Evolutionary conservation across 768 basidiomycete genomes (phyloP), one percentile per base, ranked within the genome.

Genomic region (Boletellus ananas): DNA sequence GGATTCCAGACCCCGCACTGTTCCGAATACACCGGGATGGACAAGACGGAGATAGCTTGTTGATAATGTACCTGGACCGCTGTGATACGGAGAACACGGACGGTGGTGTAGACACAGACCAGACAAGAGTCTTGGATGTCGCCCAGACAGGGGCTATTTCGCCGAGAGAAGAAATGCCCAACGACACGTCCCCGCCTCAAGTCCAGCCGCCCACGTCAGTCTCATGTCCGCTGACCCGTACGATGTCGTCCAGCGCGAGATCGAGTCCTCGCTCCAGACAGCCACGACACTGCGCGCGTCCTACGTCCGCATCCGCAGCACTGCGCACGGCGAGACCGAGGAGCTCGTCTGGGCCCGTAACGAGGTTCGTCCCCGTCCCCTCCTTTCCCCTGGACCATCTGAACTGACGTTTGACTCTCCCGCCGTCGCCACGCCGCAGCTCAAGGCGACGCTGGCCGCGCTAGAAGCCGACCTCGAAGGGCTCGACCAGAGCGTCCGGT

Each of bases 401-500:
- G 23, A 25, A 29, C 29, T 29, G 29, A 29, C 8, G 11, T 1
- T 9, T 29, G 9, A 11, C 11, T 9, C 11, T 6, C 29, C 4
- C 29, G 11, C 10, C 29, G 29, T 29, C 29, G 5, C 8, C 29
- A 7, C 40, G 27, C 45, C 36, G 13, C 64, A 91, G 87, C 72
- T 96, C 46, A 84, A 83, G 66, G 84, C 83, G 0, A 87, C 87
- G 2, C 76, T 98, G 9, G 78, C 81, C 1, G 71, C 85, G 2
- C 72, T 97, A 23, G 90, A 94, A 62, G 86, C 87, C 0, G 94
- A 97, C 70, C 65, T 95, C 20, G 90, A 93, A 52, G 93, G 93
- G 64, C 71, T 98, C n/a, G 94, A 96, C 43, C 91, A 92, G 62
- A 93, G 90, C 61, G 94, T 98, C 38, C 85, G 81, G 90, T 90